These are phyloP conservation scores for Aquilaria sinensis DNA, from an alignment of 345 rosid genomes.

Conservation along the genomic window DNA sequence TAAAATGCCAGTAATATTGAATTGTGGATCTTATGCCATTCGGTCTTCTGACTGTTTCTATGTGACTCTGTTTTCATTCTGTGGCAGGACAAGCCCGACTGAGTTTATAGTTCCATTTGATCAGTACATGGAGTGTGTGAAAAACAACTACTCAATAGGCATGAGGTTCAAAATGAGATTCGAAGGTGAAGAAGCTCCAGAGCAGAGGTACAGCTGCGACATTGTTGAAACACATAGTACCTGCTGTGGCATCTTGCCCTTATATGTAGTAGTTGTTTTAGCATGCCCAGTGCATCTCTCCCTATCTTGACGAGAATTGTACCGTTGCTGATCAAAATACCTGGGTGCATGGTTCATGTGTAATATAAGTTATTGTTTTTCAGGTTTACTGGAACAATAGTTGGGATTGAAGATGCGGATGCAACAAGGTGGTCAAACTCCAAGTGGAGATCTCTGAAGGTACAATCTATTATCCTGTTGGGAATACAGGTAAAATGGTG, in stretches of 20 bases:
- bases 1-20: too few relatives aligned
- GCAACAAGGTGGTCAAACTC: slow-evolving; percentile 56
- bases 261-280: background rate
- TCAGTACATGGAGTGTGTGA: slow-evolving; percentile 64
- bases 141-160: slow-evolving; percentile 63
- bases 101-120: slow-evolving; percentile 84
- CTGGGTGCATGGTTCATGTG: too few relatives aligned
- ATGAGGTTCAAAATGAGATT: slow-evolving; percentile 92
- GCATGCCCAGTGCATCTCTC: background rate
- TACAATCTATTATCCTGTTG: slow-evolving; percentile 4
- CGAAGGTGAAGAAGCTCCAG: slow-evolving; percentile 92
- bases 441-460: slow-evolving; percentile 88
- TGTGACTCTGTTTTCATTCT: slow-evolving; percentile 6
- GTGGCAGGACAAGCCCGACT: slow-evolving; percentile 68
- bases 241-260: too few relatives aligned
- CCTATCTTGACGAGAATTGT: background rate
- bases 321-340: too few relatives aligned
- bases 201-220: slow-evolving; percentile 46
- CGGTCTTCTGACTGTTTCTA: too few relatives aligned
- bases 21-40: too few relatives aligned
- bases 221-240: too few relatives aligned
- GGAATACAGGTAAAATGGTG: slow-evolving; percentile 8
- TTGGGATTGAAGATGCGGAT: slow-evolving; percentile 66
- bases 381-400: slow-evolving; percentile 79
- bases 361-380: slow-evolving; percentile 2